Percentiles rank a stretch among this genome's conserved stretches.
Conservation (phyloP, 495 filamentous ascomycete genomes). For the Penicillium soppii region DNA sequence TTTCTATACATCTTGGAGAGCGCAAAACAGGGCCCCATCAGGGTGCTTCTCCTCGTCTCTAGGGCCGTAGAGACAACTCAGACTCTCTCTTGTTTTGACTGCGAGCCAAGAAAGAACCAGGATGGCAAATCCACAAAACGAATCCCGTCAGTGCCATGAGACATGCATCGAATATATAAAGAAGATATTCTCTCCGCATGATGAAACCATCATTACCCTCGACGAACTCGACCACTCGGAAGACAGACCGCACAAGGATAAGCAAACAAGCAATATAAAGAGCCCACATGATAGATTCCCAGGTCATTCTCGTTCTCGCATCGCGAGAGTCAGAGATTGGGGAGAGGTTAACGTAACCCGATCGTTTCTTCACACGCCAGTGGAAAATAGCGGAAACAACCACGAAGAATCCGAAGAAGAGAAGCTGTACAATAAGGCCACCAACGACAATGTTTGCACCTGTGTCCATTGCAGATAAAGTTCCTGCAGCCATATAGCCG, state of each 20-base stretch:
- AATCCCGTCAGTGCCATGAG: constrained; percentile 49
- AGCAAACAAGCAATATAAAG: constrained; percentile 53
- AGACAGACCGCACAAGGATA: constrained; percentile 60
- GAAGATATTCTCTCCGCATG: constrained; percentile 52
- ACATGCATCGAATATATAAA: constrained; percentile 62
- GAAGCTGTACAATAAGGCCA: constrained; percentile 39
- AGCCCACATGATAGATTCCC: constrained; percentile 49
- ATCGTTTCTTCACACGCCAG: constrained; percentile 20
- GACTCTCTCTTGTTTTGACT: constrained; percentile 4
- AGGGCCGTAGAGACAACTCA: background rate
- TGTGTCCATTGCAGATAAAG: constrained; percentile 16
- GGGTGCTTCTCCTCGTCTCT: no score
- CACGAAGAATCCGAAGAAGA: constrained; percentile 46
- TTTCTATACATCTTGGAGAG: no score
- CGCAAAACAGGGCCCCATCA: no score
- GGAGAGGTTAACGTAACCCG: background rate
- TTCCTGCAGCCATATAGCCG: constrained; percentile 24
- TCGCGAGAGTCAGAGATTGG: constrained; percentile 10
- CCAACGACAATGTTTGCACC: constrained; percentile 38
- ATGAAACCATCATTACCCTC: constrained; percentile 54
- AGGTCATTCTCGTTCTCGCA: constrained; percentile 27
- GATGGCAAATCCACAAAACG: constrained; percentile 4
- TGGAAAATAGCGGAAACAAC: constrained; percentile 35
- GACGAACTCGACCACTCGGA: constrained; percentile 60
- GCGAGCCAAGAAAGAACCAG: constrained; percentile 2